These are phyloP conservation scores for Phyllosticta citriasiana DNA, from an alignment of 2,329 filamentous ascomycete species.

Conservation along the genomic window DNA sequence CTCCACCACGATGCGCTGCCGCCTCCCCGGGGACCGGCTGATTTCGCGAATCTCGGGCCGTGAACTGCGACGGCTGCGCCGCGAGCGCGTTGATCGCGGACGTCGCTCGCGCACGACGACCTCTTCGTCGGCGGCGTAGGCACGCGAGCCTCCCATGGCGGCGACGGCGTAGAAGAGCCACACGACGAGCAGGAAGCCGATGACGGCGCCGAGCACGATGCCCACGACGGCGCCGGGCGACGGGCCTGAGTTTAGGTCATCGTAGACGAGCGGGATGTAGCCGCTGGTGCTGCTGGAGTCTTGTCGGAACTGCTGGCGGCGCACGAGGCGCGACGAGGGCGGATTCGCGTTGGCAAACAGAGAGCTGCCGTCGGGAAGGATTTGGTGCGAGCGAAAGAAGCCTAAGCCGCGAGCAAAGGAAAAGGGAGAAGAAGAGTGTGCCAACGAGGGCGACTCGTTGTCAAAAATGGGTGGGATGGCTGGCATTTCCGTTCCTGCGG, in stretches of 20 bases:
- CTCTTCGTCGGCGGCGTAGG: constrained; percentile 45
- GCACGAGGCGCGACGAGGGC: neutral
- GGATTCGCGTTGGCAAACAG: neutral
- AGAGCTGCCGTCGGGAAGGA: neutral
- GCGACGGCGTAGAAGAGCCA: constrained; percentile 40
- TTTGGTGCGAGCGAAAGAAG: neutral
- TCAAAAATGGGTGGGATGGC: neutral
- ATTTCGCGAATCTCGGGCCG: constrained; percentile 27
- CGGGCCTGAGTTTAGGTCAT: constrained; percentile 42
- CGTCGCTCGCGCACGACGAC: constrained; percentile 40
- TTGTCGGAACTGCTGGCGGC: constrained; percentile 3
- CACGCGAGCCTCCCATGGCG: constrained; percentile 23
- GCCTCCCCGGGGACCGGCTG: constrained; percentile 27
- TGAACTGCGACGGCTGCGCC: constrained; percentile 22
- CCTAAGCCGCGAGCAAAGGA: neutral
- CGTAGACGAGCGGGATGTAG: constrained; percentile 54
- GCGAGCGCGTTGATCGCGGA: constrained; percentile 19
- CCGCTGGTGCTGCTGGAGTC: constrained; percentile 21
- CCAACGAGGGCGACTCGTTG: neutral
- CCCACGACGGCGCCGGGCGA: constrained; percentile 49
- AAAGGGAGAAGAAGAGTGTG: neutral
- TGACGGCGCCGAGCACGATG: constrained; percentile 47
- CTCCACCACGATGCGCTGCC: constrained; percentile 29
- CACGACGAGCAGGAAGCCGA: constrained; percentile 42
- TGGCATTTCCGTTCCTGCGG: constrained; percentile 2